A percentile compares a stretch with the other conserved stretches of the same genome.
Evolutionary conservation across 495 filamentous ascomycete genomes (phyloP).

Genomic region (Diplogelasinospora grovesii): DNA sequence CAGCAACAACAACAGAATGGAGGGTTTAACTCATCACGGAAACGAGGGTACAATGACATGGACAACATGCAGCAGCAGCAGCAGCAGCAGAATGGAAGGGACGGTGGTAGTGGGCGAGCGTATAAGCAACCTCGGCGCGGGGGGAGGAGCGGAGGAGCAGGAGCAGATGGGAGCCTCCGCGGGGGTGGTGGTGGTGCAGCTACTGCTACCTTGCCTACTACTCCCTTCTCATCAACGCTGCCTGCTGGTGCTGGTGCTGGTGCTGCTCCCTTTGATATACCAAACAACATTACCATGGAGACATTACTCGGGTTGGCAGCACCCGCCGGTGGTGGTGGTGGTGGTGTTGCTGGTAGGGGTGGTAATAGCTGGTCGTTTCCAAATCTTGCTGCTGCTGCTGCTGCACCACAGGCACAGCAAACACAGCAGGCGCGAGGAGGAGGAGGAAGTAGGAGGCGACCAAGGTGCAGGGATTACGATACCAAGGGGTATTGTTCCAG

Average conservation of each 20-base stretch:
- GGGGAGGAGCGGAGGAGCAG: constrained; percentile 42
- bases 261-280: too few species aligned
- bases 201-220: too few species aligned
- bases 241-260: neutral
- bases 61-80: constrained; percentile 18
- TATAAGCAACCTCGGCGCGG: constrained; percentile 72
- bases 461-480: constrained; percentile 82
- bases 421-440: constrained; percentile 31
- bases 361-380: too few species aligned
- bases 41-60: constrained; percentile 24
- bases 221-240: too few species aligned
- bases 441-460: constrained; percentile 34
- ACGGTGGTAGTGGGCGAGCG: constrained; percentile 38
- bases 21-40: too few species aligned
- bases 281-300: constrained; percentile 66
- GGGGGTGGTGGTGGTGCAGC: constrained; percentile 12
- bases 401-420: too few species aligned
- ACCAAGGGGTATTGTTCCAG: constrained; percentile 77
- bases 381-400: too few species aligned
- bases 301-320: constrained; percentile 42
- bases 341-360: too few species aligned
- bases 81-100: constrained; percentile 17
- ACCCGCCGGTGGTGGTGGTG: too few species aligned
- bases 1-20: constrained; percentile 9
- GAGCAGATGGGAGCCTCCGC: constrained; percentile 23